Conservation (phyloP, 2,329 filamentous ascomycete genomes). For the Epichloe festucae region DNA sequence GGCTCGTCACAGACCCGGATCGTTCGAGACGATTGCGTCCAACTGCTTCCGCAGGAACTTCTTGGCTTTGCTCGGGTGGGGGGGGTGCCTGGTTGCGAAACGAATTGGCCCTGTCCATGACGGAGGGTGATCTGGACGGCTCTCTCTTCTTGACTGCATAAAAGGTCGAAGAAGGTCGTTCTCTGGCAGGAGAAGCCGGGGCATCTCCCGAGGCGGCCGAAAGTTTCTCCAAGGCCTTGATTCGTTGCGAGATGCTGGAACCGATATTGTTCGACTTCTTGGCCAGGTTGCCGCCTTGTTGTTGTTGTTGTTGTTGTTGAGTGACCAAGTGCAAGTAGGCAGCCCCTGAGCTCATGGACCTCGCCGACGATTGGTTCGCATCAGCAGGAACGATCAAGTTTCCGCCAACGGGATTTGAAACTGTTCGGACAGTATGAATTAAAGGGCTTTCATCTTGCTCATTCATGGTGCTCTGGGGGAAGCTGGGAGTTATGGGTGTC, state of each 20-base stretch:
- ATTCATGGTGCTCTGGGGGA: conserved; percentile 23
- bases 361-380: conserved; percentile 30
- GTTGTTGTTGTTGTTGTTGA: conserved; percentile 40
- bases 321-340: conserved; percentile 41
- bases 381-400: conserved; percentile 33
- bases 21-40: conserved; percentile 28
- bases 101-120: conserved; percentile 30
- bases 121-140: conserved; percentile 30
- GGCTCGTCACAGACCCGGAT: conserved; percentile 41
- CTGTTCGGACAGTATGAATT: conserved; percentile 28
- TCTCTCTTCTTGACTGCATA: conserved; percentile 45
- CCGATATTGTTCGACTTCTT: conserved; percentile 62
- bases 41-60: conserved; percentile 32
- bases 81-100: conserved; percentile 19
- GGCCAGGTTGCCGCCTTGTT: conserved; percentile 34
- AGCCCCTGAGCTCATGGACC: conserved; percentile 47
- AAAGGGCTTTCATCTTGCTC: conserved; percentile 3
- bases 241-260: conserved; percentile 84
- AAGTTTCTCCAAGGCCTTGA: conserved; percentile 82
- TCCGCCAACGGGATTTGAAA: conserved; percentile 33
- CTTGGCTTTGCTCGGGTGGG: conserved; percentile 28
- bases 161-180: conserved; percentile 40
- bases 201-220: conserved; percentile 27
- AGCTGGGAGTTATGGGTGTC: conserved; percentile 63
- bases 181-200: conserved; percentile 13